Evolutionary conservation across 306 rosid genomes (phyloP), one percentile per base, ranked within the genome.

Genomic region (Acacia melanoxylon): DNA sequence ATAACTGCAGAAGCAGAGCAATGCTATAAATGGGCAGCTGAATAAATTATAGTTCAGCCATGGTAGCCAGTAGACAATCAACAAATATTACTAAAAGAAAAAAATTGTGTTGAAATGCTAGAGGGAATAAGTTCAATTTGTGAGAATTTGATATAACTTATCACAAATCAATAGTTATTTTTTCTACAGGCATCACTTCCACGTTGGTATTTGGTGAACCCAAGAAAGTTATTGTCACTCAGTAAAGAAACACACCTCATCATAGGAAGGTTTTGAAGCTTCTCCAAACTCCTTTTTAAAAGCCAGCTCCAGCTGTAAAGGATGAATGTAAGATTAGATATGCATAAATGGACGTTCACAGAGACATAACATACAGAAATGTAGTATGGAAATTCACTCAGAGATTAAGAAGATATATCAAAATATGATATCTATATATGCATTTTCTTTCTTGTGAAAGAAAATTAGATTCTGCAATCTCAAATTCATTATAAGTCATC

Each of bases 271-370:
- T 68, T 62, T 85, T 73, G 83, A 48, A 58, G 74, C 77, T 78
- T 90, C 95, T 74, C 89, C 94, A 83, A 85, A 86, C 86, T 95
- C 97, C 82, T 75, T 91, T 87, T 91, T 86, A 79, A 92, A 90
- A 82, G 89, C 89, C 86, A 93, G 85, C 88, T 95, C 98, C 90
- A 93, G 88, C 98, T 95, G 90, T 74, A 86, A 70, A 84, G 77
- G 49, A 75, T 14, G 70, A 80, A 54, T 84, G 76, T 66, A 71
- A 80, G 61, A 49, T 78, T 10, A 73, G 49, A 29, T 81, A 67
- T n/a, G 65, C 70, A 82, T 72, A 78, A 19, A 42, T 76, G 77
- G 72, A 75, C 77, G 75, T 62, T 16, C 13, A 22, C 10, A 79
- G 6, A 51, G 14, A 33, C 72, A 86, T 73, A 68, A 51, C 69